These are phyloP conservation scores for Pichia sp. DNA, from an alignment of 1,139 yeast species.

Conservation along the genomic window DNA sequence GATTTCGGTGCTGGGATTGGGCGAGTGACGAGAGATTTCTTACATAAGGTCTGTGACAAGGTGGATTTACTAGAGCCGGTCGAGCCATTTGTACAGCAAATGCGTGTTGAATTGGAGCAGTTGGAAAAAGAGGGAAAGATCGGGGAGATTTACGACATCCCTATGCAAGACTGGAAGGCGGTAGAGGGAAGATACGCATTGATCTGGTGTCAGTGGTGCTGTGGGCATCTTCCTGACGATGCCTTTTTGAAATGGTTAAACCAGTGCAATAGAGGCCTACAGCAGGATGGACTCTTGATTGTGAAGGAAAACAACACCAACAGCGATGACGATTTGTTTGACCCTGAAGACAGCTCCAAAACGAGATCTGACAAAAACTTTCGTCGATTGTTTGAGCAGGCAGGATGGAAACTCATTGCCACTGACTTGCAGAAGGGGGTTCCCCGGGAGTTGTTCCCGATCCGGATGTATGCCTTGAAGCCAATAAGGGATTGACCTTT, in stretches of 20 bases:
- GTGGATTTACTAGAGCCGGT: conserved; percentile 92
- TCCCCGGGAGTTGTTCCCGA: conserved; percentile 85
- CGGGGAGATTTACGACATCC: conserved; percentile 69
- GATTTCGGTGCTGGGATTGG: conserved; percentile 98
- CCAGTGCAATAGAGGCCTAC: conserved; percentile 64
- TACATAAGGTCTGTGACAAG: conserved; percentile 70
- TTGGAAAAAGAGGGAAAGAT: conserved; percentile 59
- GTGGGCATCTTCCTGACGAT: conserved; percentile 87
- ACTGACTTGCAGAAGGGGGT: conserved; percentile 85
- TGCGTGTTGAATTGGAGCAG: conserved; percentile 54
- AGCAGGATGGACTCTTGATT: conserved; percentile 72
- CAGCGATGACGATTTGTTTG: conserved; percentile 62
- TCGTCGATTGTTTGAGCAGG: conserved; percentile 60
- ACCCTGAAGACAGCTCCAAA: conserved; percentile 74
- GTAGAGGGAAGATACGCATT: conserved; percentile 73
- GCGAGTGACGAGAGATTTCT: conserved; percentile 78
- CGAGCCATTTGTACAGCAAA: conserved; percentile 72
- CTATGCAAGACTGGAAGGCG: conserved; percentile 86
- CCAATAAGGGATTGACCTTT: conserved; percentile 29
- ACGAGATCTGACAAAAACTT: conserved; percentile 73
- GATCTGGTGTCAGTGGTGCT: conserved; percentile 99
- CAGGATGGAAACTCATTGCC: conserved; percentile 81
- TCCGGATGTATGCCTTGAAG: conserved; percentile 88
- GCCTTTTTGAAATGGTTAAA: conserved; percentile 68
- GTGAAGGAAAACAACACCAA: conserved; percentile 87